A percentile compares a stretch with the other conserved stretches of the same genome.
phyloP scores from a whole-genome alignment of 768 basidiomycete genomes.

The Lanmaoa pseudosensibilis region DNA sequence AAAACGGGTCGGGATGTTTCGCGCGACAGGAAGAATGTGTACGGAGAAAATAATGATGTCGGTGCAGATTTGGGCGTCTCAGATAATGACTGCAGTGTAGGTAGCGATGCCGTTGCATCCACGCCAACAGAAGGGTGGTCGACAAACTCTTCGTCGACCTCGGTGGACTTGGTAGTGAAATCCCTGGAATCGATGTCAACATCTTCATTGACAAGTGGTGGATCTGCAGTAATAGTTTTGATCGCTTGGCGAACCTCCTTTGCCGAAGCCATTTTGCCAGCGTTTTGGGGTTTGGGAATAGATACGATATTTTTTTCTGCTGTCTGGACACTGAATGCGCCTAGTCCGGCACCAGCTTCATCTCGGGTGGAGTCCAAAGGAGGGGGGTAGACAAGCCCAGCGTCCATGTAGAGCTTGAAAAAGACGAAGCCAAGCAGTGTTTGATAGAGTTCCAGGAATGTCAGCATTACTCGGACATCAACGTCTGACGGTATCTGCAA shows the following conservation, averaged over 20 bases:
- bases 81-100: slow-evolving; percentile 67
- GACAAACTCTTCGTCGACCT: slow-evolving; percentile 67
- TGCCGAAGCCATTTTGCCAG: slow-evolving; percentile 45
- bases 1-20: slow-evolving; percentile 90
- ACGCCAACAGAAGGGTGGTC: slow-evolving; percentile 54
- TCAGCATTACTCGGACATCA: slow-evolving; percentile 96
- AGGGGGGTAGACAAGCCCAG: slow-evolving; percentile 92
- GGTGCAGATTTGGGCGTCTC: slow-evolving; percentile 56
- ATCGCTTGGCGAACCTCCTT: slow-evolving; percentile 54
- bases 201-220: slow-evolving; percentile 34
- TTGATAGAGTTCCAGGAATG: slow-evolving; percentile 97
- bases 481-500: slow-evolving; percentile 88
- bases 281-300: slow-evolving; percentile 18
- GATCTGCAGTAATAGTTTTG: slow-evolving; percentile 41
- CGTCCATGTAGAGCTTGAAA: slow-evolving; percentile 98
- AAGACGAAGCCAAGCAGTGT: slow-evolving; percentile 93
- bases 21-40: slow-evolving; percentile 90
- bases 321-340: slow-evolving; percentile 77
- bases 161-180: slow-evolving; percentile 31
- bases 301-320: slow-evolving; percentile 27
- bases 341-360: slow-evolving; percentile 83
- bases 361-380: slow-evolving; percentile 81
- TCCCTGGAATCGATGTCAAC: slow-evolving; percentile 38
- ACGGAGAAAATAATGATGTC: slow-evolving; percentile 75
- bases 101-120: slow-evolving; percentile 49